Percentiles rank a stretch among this genome's conserved stretches.
Conservation (phyloP, 2,329 filamentous ascomycete species). For the Incumbomyces delicatus region DNA sequence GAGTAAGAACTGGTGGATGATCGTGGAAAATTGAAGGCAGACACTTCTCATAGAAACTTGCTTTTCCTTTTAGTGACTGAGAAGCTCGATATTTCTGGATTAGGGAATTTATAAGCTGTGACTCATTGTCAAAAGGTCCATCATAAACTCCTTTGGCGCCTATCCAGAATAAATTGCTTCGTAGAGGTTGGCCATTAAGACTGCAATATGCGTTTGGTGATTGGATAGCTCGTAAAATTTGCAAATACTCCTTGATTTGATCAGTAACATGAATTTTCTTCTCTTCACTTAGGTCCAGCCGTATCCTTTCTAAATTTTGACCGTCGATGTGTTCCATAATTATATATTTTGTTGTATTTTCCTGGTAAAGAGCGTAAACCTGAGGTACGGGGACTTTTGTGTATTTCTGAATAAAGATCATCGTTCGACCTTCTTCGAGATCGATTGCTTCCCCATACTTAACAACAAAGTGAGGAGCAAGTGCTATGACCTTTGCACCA, state of each 20-base stretch:
- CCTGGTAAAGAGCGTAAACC: slow-evolving; percentile 26
- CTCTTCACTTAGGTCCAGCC: slow-evolving; percentile 14
- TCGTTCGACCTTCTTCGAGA: slow-evolving; percentile 25
- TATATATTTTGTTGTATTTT: slow-evolving; percentile 22
- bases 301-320: slow-evolving; percentile 17
- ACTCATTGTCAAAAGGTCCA: slow-evolving; percentile 24
- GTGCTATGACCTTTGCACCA: slow-evolving; percentile 17
- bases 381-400: slow-evolving; percentile 23
- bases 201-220: slow-evolving; percentile 23
- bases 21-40: slow-evolving; percentile 19
- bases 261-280: slow-evolving; percentile 21
- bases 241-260: slow-evolving; percentile 17
- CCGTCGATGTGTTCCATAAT: slow-evolving; percentile 26
- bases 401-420: slow-evolving; percentile 23
- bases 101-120: slow-evolving; percentile 23
- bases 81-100: slow-evolving; percentile 21
- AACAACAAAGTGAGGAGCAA: slow-evolving; percentile 20
- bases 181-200: slow-evolving; percentile 19
- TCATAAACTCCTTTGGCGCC: slow-evolving; percentile 20
- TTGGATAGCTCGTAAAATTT: slow-evolving; percentile 23
- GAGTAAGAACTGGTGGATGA: slow-evolving; percentile 25
- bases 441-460: slow-evolving; percentile 22
- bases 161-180: slow-evolving; percentile 24
- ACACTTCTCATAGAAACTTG: slow-evolving; percentile 21
- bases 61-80: slow-evolving; percentile 16